phyloP scores from a whole-genome alignment of 1,139 yeast genomes.

The Diutina rugosa region DNA sequence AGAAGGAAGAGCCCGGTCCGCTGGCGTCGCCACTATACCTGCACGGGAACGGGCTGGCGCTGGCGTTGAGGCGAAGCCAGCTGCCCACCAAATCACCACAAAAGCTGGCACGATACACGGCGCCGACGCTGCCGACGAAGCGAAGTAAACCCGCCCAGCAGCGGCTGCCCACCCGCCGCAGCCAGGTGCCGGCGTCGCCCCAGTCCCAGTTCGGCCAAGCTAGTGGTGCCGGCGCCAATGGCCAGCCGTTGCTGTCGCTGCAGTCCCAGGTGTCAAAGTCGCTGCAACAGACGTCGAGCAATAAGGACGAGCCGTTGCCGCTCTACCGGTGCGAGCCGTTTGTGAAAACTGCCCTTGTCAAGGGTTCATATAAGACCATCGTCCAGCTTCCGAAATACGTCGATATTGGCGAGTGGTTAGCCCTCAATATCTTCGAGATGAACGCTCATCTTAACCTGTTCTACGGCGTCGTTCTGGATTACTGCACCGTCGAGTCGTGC shows the following conservation, averaged over 20 bases:
- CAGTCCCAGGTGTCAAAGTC: conserved; percentile 7
- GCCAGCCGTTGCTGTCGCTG: not conserved
- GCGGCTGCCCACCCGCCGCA: conserved; percentile 11
- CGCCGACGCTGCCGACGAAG: conserved; percentile 14
- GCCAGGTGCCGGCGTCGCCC: conserved; percentile 1
- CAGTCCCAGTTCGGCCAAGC: not conserved
- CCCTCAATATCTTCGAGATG: conserved; percentile 81
- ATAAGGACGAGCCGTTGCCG: conserved; percentile 21
- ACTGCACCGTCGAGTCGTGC: conserved; percentile 75
- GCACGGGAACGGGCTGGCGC: conserved; percentile 20
- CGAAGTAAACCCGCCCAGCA: conserved; percentile 16
- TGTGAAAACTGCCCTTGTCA: conserved; percentile 85
- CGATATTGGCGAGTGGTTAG: conserved; percentile 91
- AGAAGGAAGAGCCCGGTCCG: conserved; percentile 26
- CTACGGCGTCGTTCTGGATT: conserved; percentile 79
- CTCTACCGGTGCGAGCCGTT: conserved; percentile 85
- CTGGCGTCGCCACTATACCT: conserved; percentile 17
- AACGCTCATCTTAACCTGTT: conserved; percentile 79
- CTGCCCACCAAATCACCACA: conserved; percentile 24
- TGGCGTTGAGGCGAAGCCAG: conserved; percentile 24
- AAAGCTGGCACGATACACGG: conserved; percentile 13
- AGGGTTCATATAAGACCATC: conserved; percentile 94
- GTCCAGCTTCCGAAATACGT: conserved; percentile 93
- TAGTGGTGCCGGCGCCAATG: not conserved
- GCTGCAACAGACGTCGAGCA: conserved; percentile 4